Evolutionary conservation across 345 rosid genomes (phyloP), one percentile per base, ranked within the genome.

Genomic region (Sonneratia caseolaris): DNA sequence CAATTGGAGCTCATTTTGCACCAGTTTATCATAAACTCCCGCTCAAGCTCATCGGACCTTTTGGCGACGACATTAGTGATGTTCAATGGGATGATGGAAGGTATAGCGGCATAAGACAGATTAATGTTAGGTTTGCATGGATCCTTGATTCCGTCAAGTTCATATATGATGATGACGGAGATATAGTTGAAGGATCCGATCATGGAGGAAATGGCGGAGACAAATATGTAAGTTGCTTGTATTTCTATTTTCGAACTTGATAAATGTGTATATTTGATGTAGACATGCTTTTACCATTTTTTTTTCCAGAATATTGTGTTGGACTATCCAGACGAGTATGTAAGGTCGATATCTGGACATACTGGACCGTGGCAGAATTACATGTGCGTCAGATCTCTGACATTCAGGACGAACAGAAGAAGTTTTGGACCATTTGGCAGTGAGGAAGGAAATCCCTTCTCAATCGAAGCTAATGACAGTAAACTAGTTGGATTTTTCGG

Each of bases 361-460:
- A 19, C n/a, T 15, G 68, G 68, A 65, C 64, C n/a, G 64, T 22
- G n/a, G 6, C 11, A 0, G 64, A 22, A 1, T 57, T n/a, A n/a
- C 4, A 19, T 57, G 12, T 22, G 35, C 35, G 14, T 66, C 40
- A 66, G 69, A 42, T 66, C 69, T 6, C 69, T 66, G 13, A 66
- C 69, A 15, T 37, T 66, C n/a, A 21, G 47, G 9, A 66, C 69
- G 15, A 66, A 66, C 69, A 66, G 15, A 12, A 66, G 47, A 12
- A 66, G 13, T 5, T 27, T 66, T 16, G 69, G 69, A 37, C 69
- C 69, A 10, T 66, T 37, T n/a, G 69, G 69, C 24, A 37, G 42
- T 22, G 47, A 66, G 10, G 69, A 66, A 5, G 69, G 69, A 22
- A 66, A 22, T 0, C 69, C 69, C 15, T 66, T 66, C 24, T 66